These are phyloP conservation scores for Rhododendron henanense DNA, from an alignment of 148 eudicot genomes.

Conservation along the genomic window DNA sequence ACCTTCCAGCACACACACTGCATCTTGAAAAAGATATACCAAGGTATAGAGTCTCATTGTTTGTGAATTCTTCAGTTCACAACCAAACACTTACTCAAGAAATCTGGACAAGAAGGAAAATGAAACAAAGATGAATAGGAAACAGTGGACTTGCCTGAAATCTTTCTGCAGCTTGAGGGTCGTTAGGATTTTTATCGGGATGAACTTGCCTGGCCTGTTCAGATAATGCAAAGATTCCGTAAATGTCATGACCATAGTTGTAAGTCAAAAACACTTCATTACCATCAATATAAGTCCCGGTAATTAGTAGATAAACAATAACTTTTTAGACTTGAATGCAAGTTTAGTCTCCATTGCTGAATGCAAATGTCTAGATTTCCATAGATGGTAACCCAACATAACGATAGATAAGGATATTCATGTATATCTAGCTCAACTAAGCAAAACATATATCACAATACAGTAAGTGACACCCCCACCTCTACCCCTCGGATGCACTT, in stretches of 20 bases:
- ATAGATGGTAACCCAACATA: background rate
- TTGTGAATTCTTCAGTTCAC: background rate
- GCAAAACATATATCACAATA: background rate
- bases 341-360: background rate
- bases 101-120: background rate
- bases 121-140: background rate
- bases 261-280: background rate
- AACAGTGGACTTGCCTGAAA: slow-evolving; percentile 67
- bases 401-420: background rate
- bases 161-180: slow-evolving; percentile 84
- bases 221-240: background rate
- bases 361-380: background rate
- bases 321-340: background rate
- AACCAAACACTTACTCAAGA: background rate
- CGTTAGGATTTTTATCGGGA: slow-evolving; percentile 88
- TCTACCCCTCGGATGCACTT: background rate
- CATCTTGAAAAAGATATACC: too few relatives aligned
- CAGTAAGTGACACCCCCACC: background rate
- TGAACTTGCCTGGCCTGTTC: slow-evolving; percentile 86
- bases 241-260: background rate
- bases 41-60: background rate
- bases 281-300: background rate
- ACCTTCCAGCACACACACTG: background rate
- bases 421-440: background rate
- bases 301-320: background rate